Percentiles rank a stretch among this genome's conserved stretches.
Evolutionary conservation across 225 moss, liverwort and hornwort species (phyloP).

Genomic region (Takakia lepidozioides): DNA sequence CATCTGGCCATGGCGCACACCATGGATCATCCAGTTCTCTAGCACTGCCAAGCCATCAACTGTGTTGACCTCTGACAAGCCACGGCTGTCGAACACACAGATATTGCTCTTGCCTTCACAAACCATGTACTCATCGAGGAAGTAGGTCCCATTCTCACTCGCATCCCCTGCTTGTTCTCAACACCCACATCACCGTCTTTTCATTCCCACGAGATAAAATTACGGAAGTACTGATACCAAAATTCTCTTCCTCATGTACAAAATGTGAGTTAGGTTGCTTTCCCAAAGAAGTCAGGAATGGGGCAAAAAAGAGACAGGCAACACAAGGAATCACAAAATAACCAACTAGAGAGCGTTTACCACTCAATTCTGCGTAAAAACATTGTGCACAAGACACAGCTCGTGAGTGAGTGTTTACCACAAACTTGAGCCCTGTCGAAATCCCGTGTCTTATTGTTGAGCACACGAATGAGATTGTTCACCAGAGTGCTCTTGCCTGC

Average conservation of each 20-base stretch:
- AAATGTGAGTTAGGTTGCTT: too few species aligned
- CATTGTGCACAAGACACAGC: too few species aligned
- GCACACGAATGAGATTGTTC: constrained; percentile 61
- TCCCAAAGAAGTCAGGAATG: too few species aligned
- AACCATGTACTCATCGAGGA: constrained; percentile 58
- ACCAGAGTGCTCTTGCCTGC: constrained; percentile 68
- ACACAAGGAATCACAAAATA: too few species aligned
- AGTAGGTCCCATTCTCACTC: constrained; percentile 58
- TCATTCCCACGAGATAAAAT: too few species aligned
- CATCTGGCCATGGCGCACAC: constrained; percentile 70
- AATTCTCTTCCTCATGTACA: too few species aligned
- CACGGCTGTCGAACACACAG: constrained; percentile 63
- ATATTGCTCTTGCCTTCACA: constrained; percentile 38
- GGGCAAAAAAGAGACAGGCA: too few species aligned
- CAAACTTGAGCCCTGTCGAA: constrained; percentile 64
- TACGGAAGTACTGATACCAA: too few species aligned
- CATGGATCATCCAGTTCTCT: constrained; percentile 56
- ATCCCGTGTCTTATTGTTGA: constrained; percentile 37
- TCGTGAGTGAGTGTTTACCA: constrained; percentile 29
- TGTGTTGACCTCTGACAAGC: constrained; percentile 55
- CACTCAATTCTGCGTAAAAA: too few species aligned
- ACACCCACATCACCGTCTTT: constrained; percentile 3
- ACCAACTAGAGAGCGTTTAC: too few species aligned
- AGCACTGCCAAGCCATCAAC: constrained; percentile 33
- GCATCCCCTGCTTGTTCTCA: constrained; percentile 44